Base-by-base conservation (phyloP, 805 yeast species). In the Metschnikowia amazonensis region DNA sequence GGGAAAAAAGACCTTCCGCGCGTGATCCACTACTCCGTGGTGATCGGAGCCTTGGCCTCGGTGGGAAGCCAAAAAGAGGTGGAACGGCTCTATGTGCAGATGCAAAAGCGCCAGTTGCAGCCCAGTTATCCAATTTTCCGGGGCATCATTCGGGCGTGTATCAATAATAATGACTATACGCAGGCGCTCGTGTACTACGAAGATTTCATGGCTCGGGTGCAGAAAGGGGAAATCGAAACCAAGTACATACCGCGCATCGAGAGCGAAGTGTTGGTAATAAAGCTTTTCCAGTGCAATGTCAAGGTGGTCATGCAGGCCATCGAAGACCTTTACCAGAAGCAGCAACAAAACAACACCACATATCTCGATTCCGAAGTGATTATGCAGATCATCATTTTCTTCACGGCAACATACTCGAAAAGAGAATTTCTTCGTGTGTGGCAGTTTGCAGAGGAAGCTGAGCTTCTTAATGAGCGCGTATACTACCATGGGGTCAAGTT, bases 31-130 rank as follows among this genome's bases (percentile, higher is more conserved):
- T 85, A 84, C 58, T 70, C 76, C 3, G 74, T 80, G 14, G 80
- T 83, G 10, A 81, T 86, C 76, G 63, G 69, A 43, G 80, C 85
- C 0, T 64, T 86, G 48, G 81, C 86, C 1, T 50, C 57, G 4
- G 59, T 67, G 28, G 82, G 79, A 8, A 80, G 77, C 52, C 62
- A 56, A 33, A 71, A 60, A 32, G 75, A 72, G 58, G 80, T 77
- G 9, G 76, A 75, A 23, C 62, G 58, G 46, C 64, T 86, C 46
- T 83, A 71, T 62, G 48, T 64, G n/a, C 75, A 78, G 55, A 55
- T 81, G 25, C 37, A 65, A 4, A 61, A 67, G 42, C 66, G 82
- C 44, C 70, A 72, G 1, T 68, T 80, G 56, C 55, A 49, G 3
- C 87, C 88, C 1, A 65, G 70, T 3, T 62, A 69, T 1, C 55